Base-by-base conservation (phyloP, 2,329 filamentous ascomycete species). In the Amesomyces nigricolor region DNA sequence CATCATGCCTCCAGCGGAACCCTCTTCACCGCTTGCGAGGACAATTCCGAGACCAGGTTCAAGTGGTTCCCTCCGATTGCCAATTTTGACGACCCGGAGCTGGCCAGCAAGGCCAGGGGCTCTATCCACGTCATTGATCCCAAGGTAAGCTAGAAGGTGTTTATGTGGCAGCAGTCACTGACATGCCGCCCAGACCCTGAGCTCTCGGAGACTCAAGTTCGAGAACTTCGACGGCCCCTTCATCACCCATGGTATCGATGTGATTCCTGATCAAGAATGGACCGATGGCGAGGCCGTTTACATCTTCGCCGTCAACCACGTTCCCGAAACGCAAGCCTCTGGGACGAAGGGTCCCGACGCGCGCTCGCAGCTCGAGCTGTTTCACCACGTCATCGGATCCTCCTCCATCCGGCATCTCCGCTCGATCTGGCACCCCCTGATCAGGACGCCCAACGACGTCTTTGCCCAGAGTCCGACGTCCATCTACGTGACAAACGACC, bases 401-500 rank as follows among this genome's bases (percentile, higher is more conserved):
- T 58, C 66, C 0, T 67, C 67, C 0, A 70, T 70, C 8, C 68
- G 60, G 2, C 77, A 83, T 61, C 51, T 85, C 5, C 78, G 81
- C 13, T 77, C 80, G 0, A 71, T 85, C 35, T 68, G 67, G 39
- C 73, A 85, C 62, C 74, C 78, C 0, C 60, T 81, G 35, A 75
- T 85, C 46, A 65, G 63, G 9, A 84, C 80, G 0, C 82, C 82
- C 1, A 85, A 85, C 58, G 82, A 86, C 58, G 67, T 86, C 11
- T 66, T 77, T 5, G 79, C 75, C 2, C 62, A 68, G 4, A 76
- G 70, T 0, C 73, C 76, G 0, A 69, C 62, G 11, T 75, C 75
- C 0, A 75, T 85, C 64, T 78, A 80, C 48, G 76, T 84, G 5
- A 84, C 81, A 0, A 85, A 85, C 58, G 82, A 85, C 58, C 81